Evolutionary conservation across 2,329 filamentous ascomycete species (phyloP).

Genomic region (Fusarium marasasianum): DNA sequence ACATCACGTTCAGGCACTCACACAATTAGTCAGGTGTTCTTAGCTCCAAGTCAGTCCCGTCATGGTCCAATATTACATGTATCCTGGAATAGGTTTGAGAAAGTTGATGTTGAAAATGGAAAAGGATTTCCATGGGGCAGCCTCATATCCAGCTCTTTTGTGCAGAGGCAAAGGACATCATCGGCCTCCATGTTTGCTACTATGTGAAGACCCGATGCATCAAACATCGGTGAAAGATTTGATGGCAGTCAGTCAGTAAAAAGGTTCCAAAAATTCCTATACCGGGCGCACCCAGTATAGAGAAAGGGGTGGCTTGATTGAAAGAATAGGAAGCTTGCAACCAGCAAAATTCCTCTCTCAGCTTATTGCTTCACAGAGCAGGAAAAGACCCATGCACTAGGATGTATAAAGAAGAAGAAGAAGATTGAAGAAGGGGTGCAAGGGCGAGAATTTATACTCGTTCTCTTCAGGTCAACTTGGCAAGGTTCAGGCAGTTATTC

Average conservation of each 20-base stretch:
- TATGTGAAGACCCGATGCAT: not conserved
- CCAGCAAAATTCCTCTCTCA: not conserved
- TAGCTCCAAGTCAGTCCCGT: not conserved
- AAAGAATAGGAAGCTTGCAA: not conserved
- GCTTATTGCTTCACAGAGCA: slow-evolving; percentile 5
- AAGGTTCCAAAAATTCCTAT: slow-evolving; percentile 3
- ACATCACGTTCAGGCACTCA: not conserved
- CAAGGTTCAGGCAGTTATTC: not conserved
- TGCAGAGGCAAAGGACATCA: not conserved
- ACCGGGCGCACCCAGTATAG: not conserved
- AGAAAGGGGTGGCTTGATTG: not conserved
- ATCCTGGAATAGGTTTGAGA: not conserved
- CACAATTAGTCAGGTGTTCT: not conserved
- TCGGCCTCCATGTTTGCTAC: not conserved
- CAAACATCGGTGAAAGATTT: not conserved
- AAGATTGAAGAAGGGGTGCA: not conserved
- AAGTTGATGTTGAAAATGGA: not conserved
- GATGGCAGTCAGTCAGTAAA: not conserved
- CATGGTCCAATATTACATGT: too few relatives aligned
- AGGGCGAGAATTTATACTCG: not conserved
- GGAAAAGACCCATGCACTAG: not conserved
- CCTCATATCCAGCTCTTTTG: not conserved
- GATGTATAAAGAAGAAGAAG: not conserved
- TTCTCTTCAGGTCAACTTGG: not conserved
- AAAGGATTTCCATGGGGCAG: not conserved